Evolutionary conservation across 2,329 filamentous ascomycete species (phyloP).

Genomic region (Hymenoscyphus linearis): DNA sequence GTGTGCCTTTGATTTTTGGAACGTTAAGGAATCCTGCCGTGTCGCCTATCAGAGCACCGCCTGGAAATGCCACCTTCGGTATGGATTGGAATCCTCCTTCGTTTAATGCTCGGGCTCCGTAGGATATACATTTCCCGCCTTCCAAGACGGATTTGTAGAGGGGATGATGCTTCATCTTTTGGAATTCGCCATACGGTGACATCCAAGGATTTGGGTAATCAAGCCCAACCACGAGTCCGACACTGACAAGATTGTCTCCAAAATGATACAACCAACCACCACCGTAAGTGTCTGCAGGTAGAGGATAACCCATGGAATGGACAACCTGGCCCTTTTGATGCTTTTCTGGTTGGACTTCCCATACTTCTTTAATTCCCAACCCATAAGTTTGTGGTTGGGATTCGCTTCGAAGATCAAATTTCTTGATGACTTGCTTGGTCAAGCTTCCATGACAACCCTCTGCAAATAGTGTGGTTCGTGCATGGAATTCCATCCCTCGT

Average conservation of each 20-base stretch:
- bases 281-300: slow-evolving; percentile 85
- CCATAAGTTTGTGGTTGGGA: slow-evolving; percentile 95
- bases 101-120: slow-evolving; percentile 83
- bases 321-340: slow-evolving; percentile 81
- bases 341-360: slow-evolving; percentile 91
- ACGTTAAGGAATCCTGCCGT: slow-evolving; percentile 96
- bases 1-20: slow-evolving; percentile 96
- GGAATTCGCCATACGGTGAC: slow-evolving; percentile 92
- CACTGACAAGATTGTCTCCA: slow-evolving; percentile 88
- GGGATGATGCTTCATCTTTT: slow-evolving; percentile 98
- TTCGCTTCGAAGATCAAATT: slow-evolving; percentile 83
- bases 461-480: slow-evolving; percentile 81
- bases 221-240: slow-evolving; percentile 86
- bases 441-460: slow-evolving; percentile 96
- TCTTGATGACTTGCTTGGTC: slow-evolving; percentile 91
- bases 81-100: slow-evolving; percentile 98
- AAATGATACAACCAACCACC: slow-evolving; percentile 99
- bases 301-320: slow-evolving; percentile 89
- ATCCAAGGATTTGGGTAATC: slow-evolving; percentile 98
- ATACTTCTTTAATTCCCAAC: slow-evolving; percentile 91
- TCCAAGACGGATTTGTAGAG: slow-evolving; percentile 81
- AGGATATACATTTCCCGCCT: slow-evolving; percentile 95
- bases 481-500: slow-evolving; percentile 97
- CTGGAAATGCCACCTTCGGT: slow-evolving; percentile 93
- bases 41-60: slow-evolving; percentile 91